Evolutionary conservation across 179 eudicot species (phyloP).

Genomic region (Dionaea muscipula): DNA sequence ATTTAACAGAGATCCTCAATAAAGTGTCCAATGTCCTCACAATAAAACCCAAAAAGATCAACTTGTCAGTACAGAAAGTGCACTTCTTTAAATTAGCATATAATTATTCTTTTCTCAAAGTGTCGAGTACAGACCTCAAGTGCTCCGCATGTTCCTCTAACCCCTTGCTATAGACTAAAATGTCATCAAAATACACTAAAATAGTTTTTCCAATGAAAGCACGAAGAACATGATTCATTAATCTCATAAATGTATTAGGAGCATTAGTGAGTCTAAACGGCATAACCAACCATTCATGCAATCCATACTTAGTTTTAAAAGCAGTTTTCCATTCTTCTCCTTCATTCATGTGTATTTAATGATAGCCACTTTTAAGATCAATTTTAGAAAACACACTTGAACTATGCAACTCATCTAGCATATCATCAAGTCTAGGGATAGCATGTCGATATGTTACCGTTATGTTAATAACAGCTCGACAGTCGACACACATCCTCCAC

Average conservation of each 20-base stretch:
- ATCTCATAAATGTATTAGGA: too few species aligned
- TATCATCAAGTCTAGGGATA: constrained; percentile 2
- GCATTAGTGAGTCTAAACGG: too few species aligned
- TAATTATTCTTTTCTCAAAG: background rate
- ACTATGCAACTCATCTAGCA: constrained; percentile 12
- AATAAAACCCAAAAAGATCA: too few species aligned
- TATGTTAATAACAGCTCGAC: background rate
- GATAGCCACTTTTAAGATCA: constrained; percentile 4
- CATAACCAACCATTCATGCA: too few species aligned
- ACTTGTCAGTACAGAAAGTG: too few species aligned
- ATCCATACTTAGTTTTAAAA: background rate
- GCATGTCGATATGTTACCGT: background rate
- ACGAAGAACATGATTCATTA: too few species aligned
- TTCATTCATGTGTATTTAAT: background rate
- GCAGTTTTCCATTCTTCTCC: constrained; percentile 1
- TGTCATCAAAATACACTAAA: too few species aligned
- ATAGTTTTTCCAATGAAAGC: too few species aligned
- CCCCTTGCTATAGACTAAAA: background rate
- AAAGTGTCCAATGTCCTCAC: too few species aligned
- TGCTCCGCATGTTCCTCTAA: background rate
- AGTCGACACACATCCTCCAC: too few species aligned
- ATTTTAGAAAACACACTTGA: background rate
- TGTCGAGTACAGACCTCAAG: background rate
- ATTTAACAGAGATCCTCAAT: too few species aligned
- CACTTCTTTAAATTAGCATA: too few species aligned